Conservation (phyloP, 306 rosid genomes). For the Mimosa pudica region DNA sequence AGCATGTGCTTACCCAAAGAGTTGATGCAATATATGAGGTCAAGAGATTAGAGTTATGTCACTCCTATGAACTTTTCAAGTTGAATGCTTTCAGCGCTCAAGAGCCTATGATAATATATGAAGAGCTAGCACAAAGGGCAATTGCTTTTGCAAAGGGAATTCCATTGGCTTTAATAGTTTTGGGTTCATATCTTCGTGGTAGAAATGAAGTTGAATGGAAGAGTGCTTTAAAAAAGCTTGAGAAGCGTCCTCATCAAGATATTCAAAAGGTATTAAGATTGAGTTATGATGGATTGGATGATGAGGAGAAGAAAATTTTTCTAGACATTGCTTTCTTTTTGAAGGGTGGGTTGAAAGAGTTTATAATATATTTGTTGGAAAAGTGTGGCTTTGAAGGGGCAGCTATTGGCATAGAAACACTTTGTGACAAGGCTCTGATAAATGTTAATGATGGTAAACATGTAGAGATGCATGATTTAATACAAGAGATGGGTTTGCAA, state of each 20-base stretch:
- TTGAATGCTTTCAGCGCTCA: neutral
- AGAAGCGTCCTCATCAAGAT: neutral
- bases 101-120: neutral
- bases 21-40: neutral
- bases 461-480: constrained; percentile 32
- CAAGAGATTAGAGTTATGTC: neutral
- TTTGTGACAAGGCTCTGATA: constrained; percentile 25
- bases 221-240: neutral
- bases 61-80: neutral
- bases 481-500: constrained; percentile 21
- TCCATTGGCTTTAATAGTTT: constrained; percentile 21
- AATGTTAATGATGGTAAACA: neutral
- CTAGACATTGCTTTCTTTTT: constrained; percentile 18
- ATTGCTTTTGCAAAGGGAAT: neutral
- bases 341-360: neutral
- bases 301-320: neutral
- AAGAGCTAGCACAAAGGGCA: neutral
- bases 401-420: neutral
- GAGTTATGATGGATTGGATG: neutral
- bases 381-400: neutral
- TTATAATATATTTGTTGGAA: neutral
- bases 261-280: constrained; percentile 5
- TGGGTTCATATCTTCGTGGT: neutral
- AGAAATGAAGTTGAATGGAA: neutral
- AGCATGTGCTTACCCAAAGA: neutral